Base-by-base conservation (phyloP, 129 eudicot species). In the Flaveria ramosissima region DNA sequence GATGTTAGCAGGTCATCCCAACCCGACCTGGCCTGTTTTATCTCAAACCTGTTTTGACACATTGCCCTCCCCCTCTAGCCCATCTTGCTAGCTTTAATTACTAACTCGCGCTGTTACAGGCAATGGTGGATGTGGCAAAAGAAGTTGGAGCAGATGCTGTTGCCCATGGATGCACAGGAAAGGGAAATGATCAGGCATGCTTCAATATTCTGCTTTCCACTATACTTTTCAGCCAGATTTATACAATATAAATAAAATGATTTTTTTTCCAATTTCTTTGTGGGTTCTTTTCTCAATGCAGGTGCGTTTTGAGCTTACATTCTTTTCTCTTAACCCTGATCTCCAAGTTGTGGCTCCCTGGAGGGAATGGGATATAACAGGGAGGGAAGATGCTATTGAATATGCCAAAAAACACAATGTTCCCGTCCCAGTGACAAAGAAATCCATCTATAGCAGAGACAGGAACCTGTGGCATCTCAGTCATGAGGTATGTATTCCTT, bases 121-220 rank as follows among this genome's bases (percentile, higher is more conserved):
- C 99, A 17, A 94, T 94, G 99, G 99, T 94, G 70, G 99, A 94
- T 86, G 97, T 91, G 27, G 99, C 99, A 51, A 88, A 79, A 87
- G 97, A 94, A 80, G 99, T 94, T 82, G 99, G 97, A 59, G 99
- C 99, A 32, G 99, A 94, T 88, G 99, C 99, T 43, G 99, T 94
- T 83, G 79, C 99, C 26, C 99, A 94, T 82, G 98, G 98, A 56
- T 94, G 98, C 77, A 94, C 98, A 5, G 97, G 98, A 65, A 94
- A 94, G 87, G 98, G 98, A 87, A 94, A 94, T 83, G 98, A 94
- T 87, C 98, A 94, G 92, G 98, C 64, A 83, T 69, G 88, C 7
- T 60, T 60, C n/a, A 11, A 24, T 56, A 56, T 60, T 60, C 36
- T 23, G 53, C 16, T 20, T 11, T 55, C 26, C 12, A 5, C 20